Conservation (phyloP, 805 yeast species). For the Ogataea polymorpha region DNA sequence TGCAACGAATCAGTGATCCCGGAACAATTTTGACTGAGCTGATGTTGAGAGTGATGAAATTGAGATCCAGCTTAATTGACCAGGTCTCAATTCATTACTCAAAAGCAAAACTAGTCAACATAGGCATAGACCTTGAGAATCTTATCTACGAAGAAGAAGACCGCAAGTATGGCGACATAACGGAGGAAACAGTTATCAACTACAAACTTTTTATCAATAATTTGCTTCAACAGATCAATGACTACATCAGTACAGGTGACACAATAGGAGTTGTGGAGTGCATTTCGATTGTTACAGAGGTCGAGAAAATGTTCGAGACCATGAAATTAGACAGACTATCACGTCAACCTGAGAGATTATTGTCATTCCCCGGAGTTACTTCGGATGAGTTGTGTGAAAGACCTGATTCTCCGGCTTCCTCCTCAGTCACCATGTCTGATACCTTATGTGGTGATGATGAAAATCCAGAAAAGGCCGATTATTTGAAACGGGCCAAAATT, state of each 20-base stretch:
- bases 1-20: slow-evolving; percentile 50
- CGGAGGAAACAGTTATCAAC: slow-evolving; percentile 43
- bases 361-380: not conserved
- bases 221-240: slow-evolving; percentile 54
- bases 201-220: slow-evolving; percentile 60
- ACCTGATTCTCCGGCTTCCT: not conserved
- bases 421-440: not conserved
- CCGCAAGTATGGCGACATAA: slow-evolving; percentile 23
- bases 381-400: not conserved
- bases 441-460: slow-evolving; percentile 44
- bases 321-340: slow-evolving; percentile 32
- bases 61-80: slow-evolving; percentile 50
- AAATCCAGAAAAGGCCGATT: slow-evolving; percentile 36
- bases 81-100: slow-evolving; percentile 57
- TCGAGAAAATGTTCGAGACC: slow-evolving; percentile 70
- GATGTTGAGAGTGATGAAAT: slow-evolving; percentile 42
- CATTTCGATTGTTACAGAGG: slow-evolving; percentile 61
- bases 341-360: slow-evolving; percentile 8
- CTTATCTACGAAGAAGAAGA: slow-evolving; percentile 30
- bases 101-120: slow-evolving; percentile 60
- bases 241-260: slow-evolving; percentile 51
- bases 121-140: slow-evolving; percentile 58
- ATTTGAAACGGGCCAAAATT: not conserved
- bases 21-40: slow-evolving; percentile 48
- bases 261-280: slow-evolving; percentile 62